Percentiles rank a stretch among this genome's conserved stretches.
These are phyloP conservation scores for Euphorbia schlechtendalii DNA, from an alignment of 441 rosid genomes.

Conservation along the genomic window DNA sequence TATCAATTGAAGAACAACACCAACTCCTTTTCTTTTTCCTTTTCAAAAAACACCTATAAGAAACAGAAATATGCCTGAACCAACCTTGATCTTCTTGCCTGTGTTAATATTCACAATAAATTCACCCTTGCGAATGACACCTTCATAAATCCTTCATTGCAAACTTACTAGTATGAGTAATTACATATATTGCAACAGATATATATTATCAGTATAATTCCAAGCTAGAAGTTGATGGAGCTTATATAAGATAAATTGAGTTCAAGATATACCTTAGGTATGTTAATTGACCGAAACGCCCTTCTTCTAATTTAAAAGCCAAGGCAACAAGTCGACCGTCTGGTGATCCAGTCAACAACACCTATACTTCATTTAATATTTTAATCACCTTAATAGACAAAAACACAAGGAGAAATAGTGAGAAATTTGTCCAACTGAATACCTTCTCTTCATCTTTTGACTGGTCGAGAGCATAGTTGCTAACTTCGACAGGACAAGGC, in stretches of 20 bases:
- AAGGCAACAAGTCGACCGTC: conserved; percentile 97
- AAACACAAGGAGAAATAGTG: conserved; percentile 1
- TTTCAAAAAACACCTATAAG: not conserved
- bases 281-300: conserved; percentile 94
- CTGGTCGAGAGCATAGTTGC: conserved; percentile 91
- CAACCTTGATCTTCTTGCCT: conserved; percentile 90
- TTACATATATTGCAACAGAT: not conserved
- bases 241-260: conserved; percentile 1
- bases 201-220: conserved; percentile 3
- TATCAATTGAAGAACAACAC: not conserved
- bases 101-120: conserved; percentile 82
- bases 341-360: conserved; percentile 73
- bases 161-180: conserved; percentile 15
- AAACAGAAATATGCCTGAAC: conserved; percentile 12
- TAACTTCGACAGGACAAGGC: conserved; percentile 89
- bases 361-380: conserved; percentile 42
- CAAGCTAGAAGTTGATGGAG: conserved; percentile 4
- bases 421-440: conserved; percentile 4
- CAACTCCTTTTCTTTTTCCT: not conserved
- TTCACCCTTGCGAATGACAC: conserved; percentile 91
- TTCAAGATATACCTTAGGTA: conserved; percentile 54
- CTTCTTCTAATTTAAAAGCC: conserved; percentile 98
- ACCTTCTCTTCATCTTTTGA: conserved; percentile 85
- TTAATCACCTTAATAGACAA: too few species aligned
- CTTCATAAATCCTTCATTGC: conserved; percentile 75